Base-by-base conservation (phyloP, 2,329 filamentous ascomycete genomes). In the Zasmidium angulare region DNA sequence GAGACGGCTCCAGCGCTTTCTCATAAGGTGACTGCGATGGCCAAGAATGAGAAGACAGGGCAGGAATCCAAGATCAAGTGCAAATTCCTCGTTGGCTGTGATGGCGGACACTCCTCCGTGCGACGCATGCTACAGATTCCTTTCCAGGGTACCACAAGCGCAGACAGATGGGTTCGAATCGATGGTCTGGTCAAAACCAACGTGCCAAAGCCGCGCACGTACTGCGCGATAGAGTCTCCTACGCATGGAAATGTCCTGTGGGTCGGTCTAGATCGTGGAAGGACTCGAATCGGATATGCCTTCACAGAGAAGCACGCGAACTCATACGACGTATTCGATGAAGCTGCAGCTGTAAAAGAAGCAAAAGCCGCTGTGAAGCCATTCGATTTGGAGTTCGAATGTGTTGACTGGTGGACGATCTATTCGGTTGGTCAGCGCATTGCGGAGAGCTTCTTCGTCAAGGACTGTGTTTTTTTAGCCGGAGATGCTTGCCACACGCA, bases 81-180 rank as follows among this genome's bases (percentile, higher is more conserved):
- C 1, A 81, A 85, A 50, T 91, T 88, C 65, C 76, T 91, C 4
- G 81, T 91, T 50, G 89, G 89, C 62, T 90, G 87, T 64, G 88
- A 91, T 65, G 89, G 89, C 14, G 88, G 88, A 0, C 86, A 89
- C 66, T 90, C 87, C 11, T 84, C 83, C 63, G 89, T 91, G 21
- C 82, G 88, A 12, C 69, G 74, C 24, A 71, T 76, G 3, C 73
- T 81, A 49, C 69, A 73, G 14, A 80, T 84, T 17, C 76, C 79
- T 0, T 83, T 83, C 56, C 79, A 82, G 50, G 81, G 81, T 14
- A 77, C 76, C 23, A 79, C 74, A 10, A 78, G 76, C 4, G 79
- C 82, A 61, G 80, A 84, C 63, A 79, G 79, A 64, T 84, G 82
- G 82, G 79, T 84, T 17, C 74, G 82, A 17, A 78, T 84, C 48